Base-by-base conservation (phyloP, 148 eudicot genomes). In the Silene latifolia region DNA sequence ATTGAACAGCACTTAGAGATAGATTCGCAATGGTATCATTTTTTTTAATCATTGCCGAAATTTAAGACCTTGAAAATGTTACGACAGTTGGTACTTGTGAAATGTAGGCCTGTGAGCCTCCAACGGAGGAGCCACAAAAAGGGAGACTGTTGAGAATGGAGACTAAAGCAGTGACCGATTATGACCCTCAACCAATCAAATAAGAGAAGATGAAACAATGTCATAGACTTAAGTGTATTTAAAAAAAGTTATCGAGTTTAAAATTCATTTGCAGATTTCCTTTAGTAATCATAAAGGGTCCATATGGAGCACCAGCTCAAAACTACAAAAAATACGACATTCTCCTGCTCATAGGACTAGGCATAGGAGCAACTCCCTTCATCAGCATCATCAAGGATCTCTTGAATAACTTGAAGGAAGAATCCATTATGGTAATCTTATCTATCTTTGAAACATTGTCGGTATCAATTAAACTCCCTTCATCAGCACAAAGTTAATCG, bases 201-300 rank as follows among this genome's bases (percentile, higher is more conserved):
- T 88, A 67, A 80, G 72, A 76, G 61, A n/a, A 47, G 23, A n/a
- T n/a, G 8, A 32, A n/a, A n/a, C 10, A 17, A 48, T 9, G 9
- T 12, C 0, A 7, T 24, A 35, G 39, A 35, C 39, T 35, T n/a
- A n/a, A n/a, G n/a, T n/a, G n/a, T n/a, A n/a, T n/a, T n/a, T n/a
- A n/a, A n/a, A n/a, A n/a, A n/a, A n/a, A n/a, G n/a, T n/a, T n/a
- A n/a, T n/a, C n/a, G n/a, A n/a, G n/a, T n/a, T n/a, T 57, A 18
- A 35, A 5, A 48, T 60, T 76, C 23, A 64, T 29, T 25, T 48
- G 72, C 86, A 95, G 97, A 32, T 90, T 86, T 77, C 99, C 99
- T 27, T 86, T 53, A 59, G 85, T 95, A 44, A 63, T 89, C 74
- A 87, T 95, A 74, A 92, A 90, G 82, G 99, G 99, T 18, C 96